Evolutionary conservation across 2,329 filamentous ascomycete species (phyloP), one percentile per base, ranked within the genome.

Genomic region (Zymoseptoria brevis): DNA sequence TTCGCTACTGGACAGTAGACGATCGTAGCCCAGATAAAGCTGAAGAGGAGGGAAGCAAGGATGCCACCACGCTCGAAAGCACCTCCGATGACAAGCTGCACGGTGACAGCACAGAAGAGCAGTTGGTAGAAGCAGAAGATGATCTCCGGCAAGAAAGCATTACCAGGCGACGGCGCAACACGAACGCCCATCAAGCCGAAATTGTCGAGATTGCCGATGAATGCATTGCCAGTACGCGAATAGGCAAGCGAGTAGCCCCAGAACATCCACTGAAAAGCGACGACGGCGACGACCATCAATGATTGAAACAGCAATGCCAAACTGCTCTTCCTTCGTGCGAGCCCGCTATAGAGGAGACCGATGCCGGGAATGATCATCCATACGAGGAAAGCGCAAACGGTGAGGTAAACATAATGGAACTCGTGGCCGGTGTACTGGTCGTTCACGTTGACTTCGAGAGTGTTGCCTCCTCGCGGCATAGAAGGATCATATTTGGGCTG

Each of bases 291-390:
- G 48, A 86, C 79, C 71, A 85, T 79, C 35, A 86, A 74, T 7
- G 80, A 81, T 68, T 87, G 84, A 72, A 87, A 87, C 1, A 87
- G 75, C 54, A 87, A 74, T 3, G 83, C 75, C 26, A 87, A 75
- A 5, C 83, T 81, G 13, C 82, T 85, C 73, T 87, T 87, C 63
- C 83, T 76, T 35, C 83, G 79, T 4, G 83, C 80, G 26, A 87
- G 78, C 57, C 85, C 85, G 58, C 83, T 81, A 72, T 87, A 87
- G 0, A 87, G 74, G 7, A 87, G 76, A 53, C 84, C 84, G 64
- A 87, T 84, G 19, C 84, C 85, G 0, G 85, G 85, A 58, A 87
- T 84, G 68, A 87, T 87, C 55, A 87, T 72, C 80, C 82, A 87
- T 57, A 87, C 84, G 57, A 87, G 77, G 70, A 81, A 84, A 13